These are phyloP conservation scores for Eucalyptus globulus DNA, from an alignment of 345 rosid genomes.

Conservation along the genomic window DNA sequence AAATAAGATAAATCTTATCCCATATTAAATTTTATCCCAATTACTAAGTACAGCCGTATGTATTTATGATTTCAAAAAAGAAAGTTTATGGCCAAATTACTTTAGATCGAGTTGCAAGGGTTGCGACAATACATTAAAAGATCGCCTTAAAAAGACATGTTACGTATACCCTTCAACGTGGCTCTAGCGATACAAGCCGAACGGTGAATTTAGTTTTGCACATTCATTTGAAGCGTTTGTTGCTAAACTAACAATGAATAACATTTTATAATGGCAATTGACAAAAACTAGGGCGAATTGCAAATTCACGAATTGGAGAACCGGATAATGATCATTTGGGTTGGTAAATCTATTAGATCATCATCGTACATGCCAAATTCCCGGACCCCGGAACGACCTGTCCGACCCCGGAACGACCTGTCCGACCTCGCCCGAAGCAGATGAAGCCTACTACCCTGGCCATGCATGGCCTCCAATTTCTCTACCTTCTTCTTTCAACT, in stretches of 20 bases:
- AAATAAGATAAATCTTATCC: too few relatives aligned
- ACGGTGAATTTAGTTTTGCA: background rate
- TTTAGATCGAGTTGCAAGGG: too few relatives aligned
- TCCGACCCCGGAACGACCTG: background rate
- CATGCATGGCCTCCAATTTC: background rate
- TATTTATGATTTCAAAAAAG: background rate
- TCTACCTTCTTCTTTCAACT: background rate
- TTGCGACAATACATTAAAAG: too few relatives aligned
- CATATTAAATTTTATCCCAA: background rate
- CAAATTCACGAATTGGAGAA: background rate
- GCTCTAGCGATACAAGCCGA: accelerated
- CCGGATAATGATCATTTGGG: background rate
- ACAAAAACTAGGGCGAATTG: too few relatives aligned
- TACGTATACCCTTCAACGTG: accelerated
- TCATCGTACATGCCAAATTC: background rate
- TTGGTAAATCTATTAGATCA: background rate
- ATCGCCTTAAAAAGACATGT: background rate
- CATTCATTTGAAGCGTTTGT: background rate
- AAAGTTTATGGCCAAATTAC: background rate
- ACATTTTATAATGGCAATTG: too few relatives aligned
- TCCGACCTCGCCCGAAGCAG: too few relatives aligned
- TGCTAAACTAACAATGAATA: too few relatives aligned
- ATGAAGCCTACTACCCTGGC: too few relatives aligned
- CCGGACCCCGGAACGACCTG: background rate
- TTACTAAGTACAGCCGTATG: accelerated